These are phyloP conservation scores for Dendrobium huoshanense DNA, from an alignment of 106 monocot genomes.

Conservation along the genomic window DNA sequence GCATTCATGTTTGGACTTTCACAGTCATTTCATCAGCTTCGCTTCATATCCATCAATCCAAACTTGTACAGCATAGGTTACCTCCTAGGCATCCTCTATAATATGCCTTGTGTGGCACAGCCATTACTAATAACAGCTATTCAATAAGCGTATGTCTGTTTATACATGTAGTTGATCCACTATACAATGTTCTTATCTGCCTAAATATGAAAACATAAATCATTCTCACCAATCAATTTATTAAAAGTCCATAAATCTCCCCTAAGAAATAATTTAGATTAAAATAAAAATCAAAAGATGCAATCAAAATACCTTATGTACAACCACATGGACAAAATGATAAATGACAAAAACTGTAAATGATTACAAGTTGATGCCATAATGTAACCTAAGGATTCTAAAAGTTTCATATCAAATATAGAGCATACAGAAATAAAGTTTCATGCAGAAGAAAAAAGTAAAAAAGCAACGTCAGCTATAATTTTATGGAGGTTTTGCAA, in stretches of 20 bases:
- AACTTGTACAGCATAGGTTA: too few relatives aligned
- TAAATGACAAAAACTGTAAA: neutral
- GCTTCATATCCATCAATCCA: too few relatives aligned
- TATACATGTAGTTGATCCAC: too few relatives aligned
- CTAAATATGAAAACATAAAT: neutral
- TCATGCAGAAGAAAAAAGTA: neutral
- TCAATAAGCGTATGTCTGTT: too few relatives aligned
- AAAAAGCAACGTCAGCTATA: neutral
- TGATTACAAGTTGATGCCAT: neutral
- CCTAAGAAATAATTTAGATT: neutral
- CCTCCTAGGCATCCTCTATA: too few relatives aligned
- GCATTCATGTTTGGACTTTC: too few relatives aligned
- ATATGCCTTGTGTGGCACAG: too few relatives aligned
- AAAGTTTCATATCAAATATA: neutral
- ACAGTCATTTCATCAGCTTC: too few relatives aligned
- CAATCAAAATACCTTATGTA: neutral
- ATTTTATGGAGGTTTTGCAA: neutral
- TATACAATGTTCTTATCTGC: neutral
- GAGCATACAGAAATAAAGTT: neutral
- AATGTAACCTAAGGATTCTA: neutral
- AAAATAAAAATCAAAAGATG: neutral
- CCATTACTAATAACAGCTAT: too few relatives aligned
- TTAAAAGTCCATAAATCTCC: neutral
- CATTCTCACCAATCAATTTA: neutral
- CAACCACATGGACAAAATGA: neutral